Conservation (phyloP, 441 rosid species). For the Arabidopsis hybrid region DNA sequence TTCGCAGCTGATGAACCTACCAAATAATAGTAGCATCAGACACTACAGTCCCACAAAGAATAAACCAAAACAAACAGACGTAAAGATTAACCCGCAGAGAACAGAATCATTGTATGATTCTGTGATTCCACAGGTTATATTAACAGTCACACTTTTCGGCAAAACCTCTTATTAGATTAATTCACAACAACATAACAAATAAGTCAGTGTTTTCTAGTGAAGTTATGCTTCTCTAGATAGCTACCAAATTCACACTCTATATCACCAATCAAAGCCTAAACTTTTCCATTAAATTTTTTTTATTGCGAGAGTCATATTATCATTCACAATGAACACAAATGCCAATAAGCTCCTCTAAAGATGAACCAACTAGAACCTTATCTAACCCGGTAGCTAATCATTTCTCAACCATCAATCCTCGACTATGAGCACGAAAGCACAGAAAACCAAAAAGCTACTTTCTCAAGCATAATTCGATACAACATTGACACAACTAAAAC, state of each 20-base stretch:
- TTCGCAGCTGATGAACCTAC: slow-evolving; percentile 84
- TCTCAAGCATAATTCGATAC: neutral
- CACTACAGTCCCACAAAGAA: slow-evolving; percentile 7
- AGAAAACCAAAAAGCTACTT: neutral
- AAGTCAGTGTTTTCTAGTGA: neutral
- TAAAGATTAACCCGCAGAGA: neutral
- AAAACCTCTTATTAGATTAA: no score
- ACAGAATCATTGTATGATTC: neutral
- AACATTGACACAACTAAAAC: neutral
- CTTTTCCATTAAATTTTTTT: no score
- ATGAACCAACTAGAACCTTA: neutral
- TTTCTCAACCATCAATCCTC: neutral
- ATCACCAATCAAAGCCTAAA: neutral
- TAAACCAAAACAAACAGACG: neutral
- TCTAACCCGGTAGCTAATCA: no score
- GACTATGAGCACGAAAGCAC: neutral
- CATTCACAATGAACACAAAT: neutral
- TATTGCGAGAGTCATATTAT: neutral
- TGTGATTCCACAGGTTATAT: neutral
- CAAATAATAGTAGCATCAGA: slow-evolving; percentile 55
- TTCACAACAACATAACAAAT: neutral
- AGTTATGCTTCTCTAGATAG: neutral
- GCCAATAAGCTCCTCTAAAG: neutral
- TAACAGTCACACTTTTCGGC: neutral
- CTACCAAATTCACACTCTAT: no score